Evolutionary conservation across 2,329 filamentous ascomycete genomes (phyloP), one percentile per base, ranked within the genome.

Genomic region (Shiraia sp.): DNA sequence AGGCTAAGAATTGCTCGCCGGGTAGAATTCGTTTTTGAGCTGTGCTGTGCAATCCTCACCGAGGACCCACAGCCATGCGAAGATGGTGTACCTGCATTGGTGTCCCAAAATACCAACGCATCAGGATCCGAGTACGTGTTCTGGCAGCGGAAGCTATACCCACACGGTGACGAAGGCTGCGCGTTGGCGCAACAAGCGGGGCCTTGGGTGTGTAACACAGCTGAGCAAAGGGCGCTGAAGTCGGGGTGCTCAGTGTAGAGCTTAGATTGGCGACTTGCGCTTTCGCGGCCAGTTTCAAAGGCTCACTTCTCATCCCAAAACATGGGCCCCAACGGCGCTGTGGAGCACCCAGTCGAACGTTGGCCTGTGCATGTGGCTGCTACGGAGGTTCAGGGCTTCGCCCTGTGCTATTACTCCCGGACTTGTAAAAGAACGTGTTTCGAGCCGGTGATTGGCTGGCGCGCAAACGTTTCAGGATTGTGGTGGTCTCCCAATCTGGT

Each of bases 131-230:
- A 47, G 36, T 41, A 54, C 31, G 49, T 46, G 32, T 47, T 48
- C 35, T 53, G 42, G 45, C 57, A 56, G 50, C 55, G 55, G 58
- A 47, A 52, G 42, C 59, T 51, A 55, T 51, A 14, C 53, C 55
- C 15, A 24, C 40, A 27, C 25, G 42, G 43, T 40, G 32, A 36
- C 41, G 45, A 40, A 26, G 42, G 52, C 48, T 51, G 51, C 49
- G 47, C 54, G 53, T 35, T 45, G 38, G 50, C 56, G 51, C 34
- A 41, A 34, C 19, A 17, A 36, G 30, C 23, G 43, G 46, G 40
- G 44, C 43, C 42, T 40, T 39, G 42, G 35, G 40, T 36, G 33
- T n/a, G 32, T 31, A 38, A 25, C 47, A 52, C 44, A 58, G 51
- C 55, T 55, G 51, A 12, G 31, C 41, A 30, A 35, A 32, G 41